Base-by-base conservation (phyloP, 2,329 filamentous ascomycete genomes). In the Aspergillus flavus region DNA sequence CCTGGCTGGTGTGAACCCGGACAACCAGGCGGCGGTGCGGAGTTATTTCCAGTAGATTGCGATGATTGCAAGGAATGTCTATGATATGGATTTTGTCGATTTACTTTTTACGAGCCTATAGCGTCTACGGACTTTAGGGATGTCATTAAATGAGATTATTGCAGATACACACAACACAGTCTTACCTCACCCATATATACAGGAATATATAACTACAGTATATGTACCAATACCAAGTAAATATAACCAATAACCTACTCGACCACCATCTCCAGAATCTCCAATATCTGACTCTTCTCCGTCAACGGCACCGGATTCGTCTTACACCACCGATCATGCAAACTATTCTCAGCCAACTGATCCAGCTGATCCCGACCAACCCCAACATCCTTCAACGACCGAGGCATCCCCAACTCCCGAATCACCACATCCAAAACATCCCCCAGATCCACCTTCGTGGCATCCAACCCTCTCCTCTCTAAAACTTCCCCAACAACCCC, bases 11-110 rank as follows among this genome's bases (percentile, higher is more conserved):
- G 88, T 98, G 73, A 86, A 89, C 14, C 89, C 89, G 2, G 92
- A 96, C 70, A 90, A 91, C 65, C 94, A 97, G 79, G 87, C 89
- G 73, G 89, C 86, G 12, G 92, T 96, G 64, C 89, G 90, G 77
- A 87, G 87, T 67, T 92, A 90, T 81, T 96, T 97, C 81, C 84
- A 86, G 41, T 61, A 57, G 39, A 45, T 58, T 48, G 30, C 21
- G 34, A 34, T 41, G 28, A 30, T 61, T 50, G 28, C 30, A 41
- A n/a, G n/a, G 34, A 65, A 70, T 58, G 59, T 65, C 56, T 61
- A 36, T 52, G 34, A 56, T 60, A 53, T 48, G 45, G 53, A 52
- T 57, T 26, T 59, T 36, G 36, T 57, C 26, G 28, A 26, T 55
- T 55, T 52, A 39, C 6, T 30, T 41, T 30, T 46, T 59, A 62